Percentiles rank a stretch among this genome's conserved stretches.
Conservation (phyloP, 768 basidiomycete species). For the Glaciozyma martinii region DNA sequence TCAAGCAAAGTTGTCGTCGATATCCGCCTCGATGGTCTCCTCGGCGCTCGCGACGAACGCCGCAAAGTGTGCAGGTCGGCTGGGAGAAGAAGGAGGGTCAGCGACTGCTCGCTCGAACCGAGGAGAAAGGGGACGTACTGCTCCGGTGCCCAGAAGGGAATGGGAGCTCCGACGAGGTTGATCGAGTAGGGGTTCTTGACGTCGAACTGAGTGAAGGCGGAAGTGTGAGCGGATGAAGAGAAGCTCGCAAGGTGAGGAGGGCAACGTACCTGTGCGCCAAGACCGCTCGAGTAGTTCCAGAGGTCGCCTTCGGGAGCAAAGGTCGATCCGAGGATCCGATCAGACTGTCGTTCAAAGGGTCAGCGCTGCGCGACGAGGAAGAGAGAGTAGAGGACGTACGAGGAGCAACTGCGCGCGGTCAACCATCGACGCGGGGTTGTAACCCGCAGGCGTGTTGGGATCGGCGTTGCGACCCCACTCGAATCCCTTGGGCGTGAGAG, state of each 20-base stretch:
- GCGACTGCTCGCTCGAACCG: too few relatives aligned
- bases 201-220: slow-evolving; percentile 21
- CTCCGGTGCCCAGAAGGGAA: slow-evolving; percentile 30
- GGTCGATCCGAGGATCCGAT: slow-evolving; percentile 91
- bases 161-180: slow-evolving; percentile 30
- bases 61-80: slow-evolving; percentile 30
- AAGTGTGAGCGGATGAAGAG: slow-evolving; percentile 4
- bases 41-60: slow-evolving; percentile 30
- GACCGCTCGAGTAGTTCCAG: slow-evolving; percentile 65
- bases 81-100: too few relatives aligned
- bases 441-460: slow-evolving; percentile 50
- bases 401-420: slow-evolving; percentile 58
- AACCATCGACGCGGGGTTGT: slow-evolving; percentile 92
- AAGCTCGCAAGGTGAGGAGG: not conserved
- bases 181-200: slow-evolving; percentile 32
- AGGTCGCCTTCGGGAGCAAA: slow-evolving; percentile 78
- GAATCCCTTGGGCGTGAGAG: slow-evolving; percentile 80
- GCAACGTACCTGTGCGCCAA: slow-evolving; percentile 3
- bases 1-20: slow-evolving; percentile 26
- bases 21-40: slow-evolving; percentile 21
- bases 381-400: slow-evolving; percentile 42
- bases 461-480: slow-evolving; percentile 93
- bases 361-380: slow-evolving; percentile 74
- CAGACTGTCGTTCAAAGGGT: slow-evolving; percentile 56
- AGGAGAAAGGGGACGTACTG: slow-evolving; percentile 8